Conservation (phyloP, 352 stramenopile species). For the Phytophthora nicotianae region DNA sequence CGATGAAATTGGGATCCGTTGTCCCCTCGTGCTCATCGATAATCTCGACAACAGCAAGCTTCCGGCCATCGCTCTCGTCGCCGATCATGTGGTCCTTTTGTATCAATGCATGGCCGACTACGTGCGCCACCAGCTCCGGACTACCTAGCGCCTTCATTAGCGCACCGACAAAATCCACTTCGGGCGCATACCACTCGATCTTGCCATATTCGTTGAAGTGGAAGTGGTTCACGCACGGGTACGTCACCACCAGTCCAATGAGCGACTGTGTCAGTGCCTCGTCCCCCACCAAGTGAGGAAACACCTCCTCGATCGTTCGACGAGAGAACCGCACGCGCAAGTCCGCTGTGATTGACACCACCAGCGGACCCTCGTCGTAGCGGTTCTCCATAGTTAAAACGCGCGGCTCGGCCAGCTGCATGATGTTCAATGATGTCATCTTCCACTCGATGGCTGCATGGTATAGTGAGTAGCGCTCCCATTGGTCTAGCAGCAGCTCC, state of each 20-base stretch:
- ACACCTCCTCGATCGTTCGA: constrained; percentile 60
- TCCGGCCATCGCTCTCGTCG: constrained; percentile 28
- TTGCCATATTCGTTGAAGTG: constrained; percentile 47
- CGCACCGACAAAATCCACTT: constrained; percentile 47
- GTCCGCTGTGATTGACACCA: constrained; percentile 36
- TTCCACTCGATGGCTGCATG: constrained; percentile 49
- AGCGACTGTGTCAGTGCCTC: constrained; percentile 41
- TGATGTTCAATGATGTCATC: constrained; percentile 48
- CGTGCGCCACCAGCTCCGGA: constrained; percentile 30
- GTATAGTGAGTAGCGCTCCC: constrained; percentile 63
- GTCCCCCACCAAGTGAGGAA: constrained; percentile 47
- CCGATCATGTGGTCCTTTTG: constrained; percentile 55
- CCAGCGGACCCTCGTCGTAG: constrained; percentile 28
- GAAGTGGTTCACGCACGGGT: constrained; percentile 52
- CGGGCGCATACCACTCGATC: constrained; percentile 48
- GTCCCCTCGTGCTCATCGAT: not conserved
- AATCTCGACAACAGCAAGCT: constrained; percentile 7
- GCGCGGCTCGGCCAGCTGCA: constrained; percentile 24
- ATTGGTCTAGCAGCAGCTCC: constrained; percentile 49
- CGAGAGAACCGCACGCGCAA: constrained; percentile 51
- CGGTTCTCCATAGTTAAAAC: constrained; percentile 24
- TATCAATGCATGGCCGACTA: constrained; percentile 48
- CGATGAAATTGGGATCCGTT: not conserved
- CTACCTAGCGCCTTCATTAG: constrained; percentile 35
- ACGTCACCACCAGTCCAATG: constrained; percentile 50